These are phyloP conservation scores for Xerocomus potaroensis DNA, from an alignment of 768 basidiomycete genomes.

Conservation along the genomic window DNA sequence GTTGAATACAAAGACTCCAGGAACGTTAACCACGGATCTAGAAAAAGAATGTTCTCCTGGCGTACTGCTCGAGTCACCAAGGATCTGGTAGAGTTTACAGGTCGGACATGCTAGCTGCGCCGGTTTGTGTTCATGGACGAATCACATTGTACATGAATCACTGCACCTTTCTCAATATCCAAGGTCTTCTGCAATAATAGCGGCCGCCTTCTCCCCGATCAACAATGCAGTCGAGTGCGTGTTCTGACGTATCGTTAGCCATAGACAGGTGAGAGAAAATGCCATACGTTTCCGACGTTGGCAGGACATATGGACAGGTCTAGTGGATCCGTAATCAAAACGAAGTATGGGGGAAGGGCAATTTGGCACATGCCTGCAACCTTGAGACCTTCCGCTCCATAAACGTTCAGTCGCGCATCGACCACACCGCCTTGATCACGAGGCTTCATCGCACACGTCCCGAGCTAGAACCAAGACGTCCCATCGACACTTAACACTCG, in stretches of 20 bases:
- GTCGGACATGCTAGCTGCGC: too few species aligned
- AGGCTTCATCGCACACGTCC: slow-evolving; percentile 66
- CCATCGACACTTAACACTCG: neutral
- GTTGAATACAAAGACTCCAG: too few species aligned
- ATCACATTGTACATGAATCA: too few species aligned
- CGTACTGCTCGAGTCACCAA: too few species aligned
- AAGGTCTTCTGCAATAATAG: neutral
- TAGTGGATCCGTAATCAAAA: neutral
- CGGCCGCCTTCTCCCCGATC: neutral
- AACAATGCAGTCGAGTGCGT: neutral
- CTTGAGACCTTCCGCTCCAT: slow-evolving; percentile 10
- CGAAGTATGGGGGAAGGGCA: neutral
- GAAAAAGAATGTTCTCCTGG: too few species aligned
- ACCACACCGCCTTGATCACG: slow-evolving; percentile 8
- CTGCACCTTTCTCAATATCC: too few species aligned
- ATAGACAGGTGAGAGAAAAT: too few species aligned
- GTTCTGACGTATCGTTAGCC: too few species aligned
- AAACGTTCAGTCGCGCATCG: slow-evolving; percentile 12
- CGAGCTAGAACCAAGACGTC: slow-evolving; percentile 36
- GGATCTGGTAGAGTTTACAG: too few species aligned
- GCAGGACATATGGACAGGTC: slow-evolving; percentile 36
- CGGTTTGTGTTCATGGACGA: too few species aligned
- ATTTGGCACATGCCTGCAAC: slow-evolving; percentile 9
- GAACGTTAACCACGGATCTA: too few species aligned
- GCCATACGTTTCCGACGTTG: slow-evolving; percentile 24